These are phyloP conservation scores for Puccinia horiana DNA, from an alignment of 1,284 basidiomycete genomes.

Conservation along the genomic window DNA sequence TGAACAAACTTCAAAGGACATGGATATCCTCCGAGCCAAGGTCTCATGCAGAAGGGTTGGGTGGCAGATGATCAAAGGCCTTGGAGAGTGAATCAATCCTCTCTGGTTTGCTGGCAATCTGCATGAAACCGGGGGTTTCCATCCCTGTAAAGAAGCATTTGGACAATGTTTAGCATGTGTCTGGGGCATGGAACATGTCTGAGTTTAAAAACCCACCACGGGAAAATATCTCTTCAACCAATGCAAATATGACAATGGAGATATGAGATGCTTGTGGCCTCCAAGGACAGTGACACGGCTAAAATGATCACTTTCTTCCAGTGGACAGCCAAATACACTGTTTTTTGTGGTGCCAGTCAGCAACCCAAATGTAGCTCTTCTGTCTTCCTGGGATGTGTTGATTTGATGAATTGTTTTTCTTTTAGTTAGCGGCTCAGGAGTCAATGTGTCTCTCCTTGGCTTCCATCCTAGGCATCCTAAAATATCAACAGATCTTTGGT, in stretches of 20 bases:
- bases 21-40: constrained; percentile 65
- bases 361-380: constrained; percentile 10
- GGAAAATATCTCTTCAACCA: constrained; percentile 59
- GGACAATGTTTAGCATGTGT: not conserved
- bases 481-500: constrained; percentile 14
- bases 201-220: constrained; percentile 53
- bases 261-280: constrained; percentile 58
- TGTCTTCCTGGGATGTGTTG: not conserved
- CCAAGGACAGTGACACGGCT: constrained; percentile 56
- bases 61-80: constrained; percentile 57
- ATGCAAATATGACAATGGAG: constrained; percentile 57
- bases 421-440: constrained; percentile 2
- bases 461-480: constrained; percentile 13
- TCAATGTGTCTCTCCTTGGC: not conserved
- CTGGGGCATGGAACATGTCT: not conserved
- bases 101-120: constrained; percentile 56
- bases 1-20: constrained; percentile 67
- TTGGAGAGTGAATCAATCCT: constrained; percentile 57
- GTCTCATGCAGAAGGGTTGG: constrained; percentile 58
- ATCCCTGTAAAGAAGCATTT: constrained; percentile 53
- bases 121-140: constrained; percentile 58
- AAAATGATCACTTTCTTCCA: constrained; percentile 13
- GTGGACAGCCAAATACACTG: constrained; percentile 10
- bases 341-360: not conserved
- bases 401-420: not conserved